These are phyloP conservation scores for Funneliformis caledonium DNA, from an alignment of 371 early-diverging fungal species.

Conservation along the genomic window DNA sequence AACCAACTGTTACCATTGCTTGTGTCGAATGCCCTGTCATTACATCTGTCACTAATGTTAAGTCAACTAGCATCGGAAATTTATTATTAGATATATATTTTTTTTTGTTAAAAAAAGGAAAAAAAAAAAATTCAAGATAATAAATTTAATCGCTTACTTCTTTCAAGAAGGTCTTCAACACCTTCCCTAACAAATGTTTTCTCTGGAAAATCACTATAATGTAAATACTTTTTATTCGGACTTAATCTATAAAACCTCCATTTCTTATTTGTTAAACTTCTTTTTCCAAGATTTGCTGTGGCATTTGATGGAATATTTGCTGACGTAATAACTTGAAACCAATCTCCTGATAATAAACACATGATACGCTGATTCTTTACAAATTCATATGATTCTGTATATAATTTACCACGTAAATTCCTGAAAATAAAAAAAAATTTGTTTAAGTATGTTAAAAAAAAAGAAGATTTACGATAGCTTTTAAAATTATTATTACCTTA, in stretches of 20 bases:
- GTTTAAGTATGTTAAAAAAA: neutral
- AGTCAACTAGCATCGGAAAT: conserved; percentile 55
- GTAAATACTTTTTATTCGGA: conserved; percentile 62
- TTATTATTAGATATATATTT: conserved; percentile 43
- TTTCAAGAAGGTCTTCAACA: conserved; percentile 48
- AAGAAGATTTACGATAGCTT: conserved; percentile 45
- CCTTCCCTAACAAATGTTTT: conserved; percentile 44
- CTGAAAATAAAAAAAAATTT: conserved; percentile 45
- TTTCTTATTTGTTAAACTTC: conserved; percentile 42
- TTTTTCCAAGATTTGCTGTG: conserved; percentile 25
- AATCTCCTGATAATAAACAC: conserved; percentile 71
- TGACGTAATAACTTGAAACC: conserved; percentile 62
- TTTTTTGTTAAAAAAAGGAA: neutral
- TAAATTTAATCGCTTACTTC: conserved; percentile 44
- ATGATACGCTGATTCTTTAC: conserved; percentile 72
- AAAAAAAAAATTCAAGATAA: neutral
- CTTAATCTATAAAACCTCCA: conserved; percentile 71
- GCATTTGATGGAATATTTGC: conserved; percentile 35
- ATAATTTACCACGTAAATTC: conserved; percentile 64
- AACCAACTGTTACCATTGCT: conserved; percentile 26
- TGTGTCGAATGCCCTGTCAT: conserved; percentile 48
- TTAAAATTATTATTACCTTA: conserved; percentile 43
- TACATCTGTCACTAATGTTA: conserved; percentile 60
- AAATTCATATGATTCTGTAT: conserved; percentile 71
- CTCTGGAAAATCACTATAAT: conserved; percentile 73